Evolutionary conservation across 345 rosid genomes (phyloP), one percentile per base, ranked within the genome.

Genomic region (Dipteronia sinensis): DNA sequence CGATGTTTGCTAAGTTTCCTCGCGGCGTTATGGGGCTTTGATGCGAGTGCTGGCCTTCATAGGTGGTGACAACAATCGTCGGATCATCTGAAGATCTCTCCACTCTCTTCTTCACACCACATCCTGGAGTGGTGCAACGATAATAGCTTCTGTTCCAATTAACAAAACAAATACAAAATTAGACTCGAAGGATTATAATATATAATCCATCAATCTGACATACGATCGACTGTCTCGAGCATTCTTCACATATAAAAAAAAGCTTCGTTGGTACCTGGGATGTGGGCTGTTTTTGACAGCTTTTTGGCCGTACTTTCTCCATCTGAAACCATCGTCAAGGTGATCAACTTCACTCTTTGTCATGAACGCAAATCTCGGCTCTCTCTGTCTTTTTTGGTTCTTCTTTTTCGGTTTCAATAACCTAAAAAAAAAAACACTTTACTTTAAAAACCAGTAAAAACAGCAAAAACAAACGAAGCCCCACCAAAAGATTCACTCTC

Each of bases 271-370:
- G 40, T 84, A 97, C 99, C 99, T 93, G 71, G 99, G 99, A 81
- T 85, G 89, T 67, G 98, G 98, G 86, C 98, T 97, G 81, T 94
- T 94, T 77, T 94, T 97, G 67, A 97, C 98, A 73, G 99, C 97
- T 83, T 97, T 97, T 63, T 97, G 99, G 63, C 99, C 99, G 84
- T 97, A 97, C 76, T 97, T 97, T 74, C 99, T 92, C 99, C 99
- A 97, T 46, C 98, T 85, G 77, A 87, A 97, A 19, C 99, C 98
- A 56, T 97, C 99, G 71, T 97, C 99, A n/a, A 97, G 85, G 34
- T 94, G 94, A 86, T 97, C 98, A 47, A 94, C 85, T 73, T 97
- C 98, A 44, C 97, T 94, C 91, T 94, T 90, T 0, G 99, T 97
- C 87, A 97, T 89, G 91, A 97, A 97, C 62, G 99, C 99, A 84